Conservation (phyloP, 345 rosid genomes). For the Aurinia saxatilis region DNA sequence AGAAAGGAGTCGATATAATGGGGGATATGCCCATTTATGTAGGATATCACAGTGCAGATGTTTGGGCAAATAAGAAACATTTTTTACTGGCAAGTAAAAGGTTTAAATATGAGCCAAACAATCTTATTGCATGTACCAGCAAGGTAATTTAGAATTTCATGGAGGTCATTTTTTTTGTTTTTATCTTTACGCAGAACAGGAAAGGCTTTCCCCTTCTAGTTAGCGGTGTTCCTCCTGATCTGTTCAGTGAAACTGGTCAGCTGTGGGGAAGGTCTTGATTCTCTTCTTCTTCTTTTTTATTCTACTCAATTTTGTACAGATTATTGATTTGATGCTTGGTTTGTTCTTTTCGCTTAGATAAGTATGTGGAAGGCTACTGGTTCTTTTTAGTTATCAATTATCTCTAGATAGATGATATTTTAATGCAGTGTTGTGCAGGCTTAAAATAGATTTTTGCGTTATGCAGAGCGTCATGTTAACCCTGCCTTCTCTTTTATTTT, state of each 20-base stretch:
- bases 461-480: background rate
- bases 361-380: background rate
- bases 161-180: background rate
- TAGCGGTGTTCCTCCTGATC: constrained; percentile 95
- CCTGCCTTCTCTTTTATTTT: background rate
- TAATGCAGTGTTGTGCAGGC: background rate
- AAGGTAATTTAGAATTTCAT: constrained; percentile 3
- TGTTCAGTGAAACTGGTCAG: constrained; percentile 95
- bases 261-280: constrained; percentile 82
- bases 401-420: background rate
- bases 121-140: background rate
- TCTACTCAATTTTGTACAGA: background rate
- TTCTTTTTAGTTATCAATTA: background rate
- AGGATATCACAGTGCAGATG: constrained; percentile 96
- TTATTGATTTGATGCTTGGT: background rate
- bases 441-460: background rate
- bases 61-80: constrained; percentile 92
- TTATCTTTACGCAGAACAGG: constrained; percentile 49
- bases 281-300: no score
- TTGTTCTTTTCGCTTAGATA: background rate
- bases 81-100: constrained; percentile 67
- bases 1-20: constrained; percentile 79
- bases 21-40: constrained; percentile 99
- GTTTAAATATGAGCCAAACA: background rate
- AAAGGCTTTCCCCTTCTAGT: constrained; percentile 75